Conservation (phyloP, 768 basidiomycete genomes). For the Lactarius akahatsu region DNA sequence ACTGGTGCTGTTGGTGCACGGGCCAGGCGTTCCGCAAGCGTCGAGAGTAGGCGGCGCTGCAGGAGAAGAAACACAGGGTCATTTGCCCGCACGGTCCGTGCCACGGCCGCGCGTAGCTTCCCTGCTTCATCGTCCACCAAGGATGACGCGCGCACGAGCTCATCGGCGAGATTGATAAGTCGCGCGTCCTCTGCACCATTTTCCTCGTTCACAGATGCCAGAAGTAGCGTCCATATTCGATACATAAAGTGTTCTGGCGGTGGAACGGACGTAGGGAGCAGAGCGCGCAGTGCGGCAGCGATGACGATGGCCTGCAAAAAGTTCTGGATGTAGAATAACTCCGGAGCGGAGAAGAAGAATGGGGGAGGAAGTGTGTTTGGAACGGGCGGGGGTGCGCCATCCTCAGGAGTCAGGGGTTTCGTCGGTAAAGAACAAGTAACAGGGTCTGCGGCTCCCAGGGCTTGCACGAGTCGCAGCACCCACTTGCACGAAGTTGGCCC, state of each 20-base stretch:
- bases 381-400: constrained; percentile 5
- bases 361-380: constrained; percentile 60
- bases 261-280: constrained; percentile 41
- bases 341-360: constrained; percentile 58
- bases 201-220: constrained; percentile 50
- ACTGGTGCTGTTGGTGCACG: constrained; percentile 1
- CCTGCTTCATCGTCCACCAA: constrained; percentile 47
- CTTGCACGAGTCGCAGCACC: constrained; percentile 49
- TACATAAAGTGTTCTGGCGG: constrained; percentile 45
- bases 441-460: constrained; percentile 47
- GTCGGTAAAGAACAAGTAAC: constrained; percentile 31
- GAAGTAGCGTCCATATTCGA: constrained; percentile 66
- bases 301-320: constrained; percentile 70
- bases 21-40: constrained; percentile 36
- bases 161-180: constrained; percentile 68
- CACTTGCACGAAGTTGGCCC: constrained; percentile 37
- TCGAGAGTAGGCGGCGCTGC: constrained; percentile 54
- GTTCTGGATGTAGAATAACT: constrained; percentile 62
- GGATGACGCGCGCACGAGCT: constrained; percentile 58
- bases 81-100: constrained; percentile 55
- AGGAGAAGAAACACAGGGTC: constrained; percentile 70
- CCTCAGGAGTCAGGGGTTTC: constrained; percentile 22
- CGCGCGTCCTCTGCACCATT: constrained; percentile 46
- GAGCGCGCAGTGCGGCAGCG: constrained; percentile 55
- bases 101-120: constrained; percentile 57